Evolutionary conservation across 139 green algal genomes (phyloP).

Genomic region (Eudorina sp.): DNA sequence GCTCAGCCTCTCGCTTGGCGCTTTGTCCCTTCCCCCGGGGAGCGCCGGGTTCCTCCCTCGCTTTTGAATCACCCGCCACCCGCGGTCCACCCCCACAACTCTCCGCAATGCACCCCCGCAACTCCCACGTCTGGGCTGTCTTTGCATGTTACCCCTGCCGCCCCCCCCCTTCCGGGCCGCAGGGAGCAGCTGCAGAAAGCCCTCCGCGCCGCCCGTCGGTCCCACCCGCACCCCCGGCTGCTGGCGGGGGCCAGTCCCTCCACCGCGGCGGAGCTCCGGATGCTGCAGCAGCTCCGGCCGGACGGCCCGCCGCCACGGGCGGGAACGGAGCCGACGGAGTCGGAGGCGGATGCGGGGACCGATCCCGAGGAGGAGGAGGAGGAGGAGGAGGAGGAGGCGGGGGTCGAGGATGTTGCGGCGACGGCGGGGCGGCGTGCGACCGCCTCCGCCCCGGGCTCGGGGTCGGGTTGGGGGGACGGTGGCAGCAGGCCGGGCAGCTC

Average conservation of each 20-base stretch:
- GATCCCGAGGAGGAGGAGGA: neutral
- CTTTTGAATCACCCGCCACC: no score
- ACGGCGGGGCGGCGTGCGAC: no score
- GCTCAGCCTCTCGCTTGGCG: no score
- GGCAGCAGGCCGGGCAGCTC: no score
- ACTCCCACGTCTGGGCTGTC: no score
- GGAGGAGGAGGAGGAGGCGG: neutral
- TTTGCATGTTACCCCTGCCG: neutral
- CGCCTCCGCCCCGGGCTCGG: no score
- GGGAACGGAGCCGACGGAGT: neutral
- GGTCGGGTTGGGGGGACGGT: no score
- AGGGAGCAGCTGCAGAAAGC: slow-evolving; percentile 18
- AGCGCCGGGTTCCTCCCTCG: no score
- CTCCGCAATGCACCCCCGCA: no score
- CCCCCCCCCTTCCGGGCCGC: neutral
- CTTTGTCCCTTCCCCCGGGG: no score
- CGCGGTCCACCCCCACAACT: no score
- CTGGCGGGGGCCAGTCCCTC: neutral
- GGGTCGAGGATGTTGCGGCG: neutral
- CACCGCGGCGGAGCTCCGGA: slow-evolving; percentile 18
- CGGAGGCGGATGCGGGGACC: neutral
- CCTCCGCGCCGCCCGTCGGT: neutral
- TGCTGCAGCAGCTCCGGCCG: neutral
- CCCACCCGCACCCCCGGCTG: no score
- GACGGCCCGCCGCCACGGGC: neutral